phyloP scores from a whole-genome alignment of 306 rosid species.

The Sindora glabra region DNA sequence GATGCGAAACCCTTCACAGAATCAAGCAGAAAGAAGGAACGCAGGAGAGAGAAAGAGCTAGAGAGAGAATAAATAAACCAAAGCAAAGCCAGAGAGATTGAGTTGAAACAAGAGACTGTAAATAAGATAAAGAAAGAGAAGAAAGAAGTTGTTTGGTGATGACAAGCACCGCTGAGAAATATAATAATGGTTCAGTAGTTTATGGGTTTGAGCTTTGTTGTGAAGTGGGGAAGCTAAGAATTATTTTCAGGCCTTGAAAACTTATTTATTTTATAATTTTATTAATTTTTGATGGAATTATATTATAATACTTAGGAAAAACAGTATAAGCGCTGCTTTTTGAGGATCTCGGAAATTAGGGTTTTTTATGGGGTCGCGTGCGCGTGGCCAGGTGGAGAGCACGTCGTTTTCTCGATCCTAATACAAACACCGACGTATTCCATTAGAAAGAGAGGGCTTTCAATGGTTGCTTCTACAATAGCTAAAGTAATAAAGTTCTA shows the following conservation, averaged over 20 bases:
- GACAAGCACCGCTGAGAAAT: no score
- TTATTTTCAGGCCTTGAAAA: no score
- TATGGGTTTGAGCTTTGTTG: slow-evolving; percentile 29
- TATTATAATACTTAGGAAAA: not conserved
- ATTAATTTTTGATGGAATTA: not conserved
- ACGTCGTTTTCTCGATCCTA: slow-evolving; percentile 51
- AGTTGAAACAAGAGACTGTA: not conserved
- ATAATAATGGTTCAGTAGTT: slow-evolving; percentile 8
- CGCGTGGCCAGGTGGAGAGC: slow-evolving; percentile 61
- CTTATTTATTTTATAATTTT: no score
- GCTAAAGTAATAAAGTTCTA: no score
- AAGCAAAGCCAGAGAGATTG: slow-evolving; percentile 11
- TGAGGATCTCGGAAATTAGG: slow-evolving; percentile 64
- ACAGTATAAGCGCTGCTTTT: slow-evolving; percentile 30
- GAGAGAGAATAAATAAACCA: slow-evolving; percentile 2
- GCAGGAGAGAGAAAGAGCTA: not conserved
- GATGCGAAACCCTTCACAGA: slow-evolving; percentile 42
- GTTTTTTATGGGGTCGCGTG: slow-evolving; percentile 77
- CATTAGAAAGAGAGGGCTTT: not conserved
- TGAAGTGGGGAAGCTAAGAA: slow-evolving; percentile 35
- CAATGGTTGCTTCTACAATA: no score
- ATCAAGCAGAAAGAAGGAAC: slow-evolving; percentile 30
- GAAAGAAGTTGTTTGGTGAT: no score
- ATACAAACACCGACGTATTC: slow-evolving; percentile 2
- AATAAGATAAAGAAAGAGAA: slow-evolving; percentile 11